Base-by-base conservation (phyloP, 2,329 filamentous ascomycete genomes). In the Ophiocordyceps camponoti-rufipedis region DNA sequence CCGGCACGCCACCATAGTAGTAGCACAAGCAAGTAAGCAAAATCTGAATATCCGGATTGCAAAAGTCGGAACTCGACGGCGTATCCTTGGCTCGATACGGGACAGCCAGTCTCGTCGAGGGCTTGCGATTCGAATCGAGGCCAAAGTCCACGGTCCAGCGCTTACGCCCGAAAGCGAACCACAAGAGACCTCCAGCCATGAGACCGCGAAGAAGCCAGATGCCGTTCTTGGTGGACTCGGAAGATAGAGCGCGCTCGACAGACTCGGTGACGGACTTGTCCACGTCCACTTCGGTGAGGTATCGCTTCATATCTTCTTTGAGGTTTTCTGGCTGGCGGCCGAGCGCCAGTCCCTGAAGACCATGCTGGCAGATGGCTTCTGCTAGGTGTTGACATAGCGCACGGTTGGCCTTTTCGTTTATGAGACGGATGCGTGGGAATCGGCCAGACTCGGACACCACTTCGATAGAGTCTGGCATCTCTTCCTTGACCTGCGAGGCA, bases 121-220 rank as follows among this genome's bases (percentile, higher is more conserved):
- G 69, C 57, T 0, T 14, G 1, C 40, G 28, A 13, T 29, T 14
- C 10, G 39, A 13, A 41, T n/a, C 18, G 0, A 73, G 60, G 0
- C 78, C 78, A 48, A 75, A 83, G 46, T 80, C 69, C 0, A 82
- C 77, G 2, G 69, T 57, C 72, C 74, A 82, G 1, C 77, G 63
- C 52, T 80, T 81, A 11, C 68, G 57, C 0, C 58, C 56, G 0
- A 82, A 59, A 0, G 60, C 62, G 47, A 75, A 78, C 0, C 50
- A 49, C 0, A 82, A 51, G 0, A 82, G 59, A 0, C 72, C 69
- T 2, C 63, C 56, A 0, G 71, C 72, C 16, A 82, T 55, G 0
- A 82, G 60, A 0, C 78, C 68, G 32, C 71, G 61, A 2, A 78
- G 50, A 4, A 74, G 54, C 0, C 74, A 55, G 0, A 76, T 50